phyloP scores from a whole-genome alignment of 1,139 yeast genomes.

The Arxiozyma slooffiae region DNA sequence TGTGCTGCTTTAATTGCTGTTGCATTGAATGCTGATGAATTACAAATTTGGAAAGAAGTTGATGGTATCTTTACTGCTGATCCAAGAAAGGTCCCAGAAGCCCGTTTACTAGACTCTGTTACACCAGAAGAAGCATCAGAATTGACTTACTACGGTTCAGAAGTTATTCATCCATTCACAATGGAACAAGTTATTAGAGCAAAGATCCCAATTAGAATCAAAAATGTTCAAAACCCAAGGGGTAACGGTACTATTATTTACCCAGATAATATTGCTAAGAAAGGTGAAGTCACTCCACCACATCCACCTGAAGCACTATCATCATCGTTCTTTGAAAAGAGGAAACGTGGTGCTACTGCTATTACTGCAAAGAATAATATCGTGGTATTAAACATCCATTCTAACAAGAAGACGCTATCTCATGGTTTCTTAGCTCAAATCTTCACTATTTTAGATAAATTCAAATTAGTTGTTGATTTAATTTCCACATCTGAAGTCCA shows the following conservation, averaged over 20 bases:
- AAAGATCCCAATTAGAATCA: slow-evolving; percentile 89
- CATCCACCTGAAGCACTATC: slow-evolving; percentile 77
- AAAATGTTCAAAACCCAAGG: slow-evolving; percentile 83
- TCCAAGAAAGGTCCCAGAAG: slow-evolving; percentile 88
- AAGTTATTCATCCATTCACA: slow-evolving; percentile 96
- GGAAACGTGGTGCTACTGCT: slow-evolving; percentile 83
- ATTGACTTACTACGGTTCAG: slow-evolving; percentile 92
- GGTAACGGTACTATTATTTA: slow-evolving; percentile 90
- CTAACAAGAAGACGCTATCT: slow-evolving; percentile 82
- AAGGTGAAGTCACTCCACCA: slow-evolving; percentile 86
- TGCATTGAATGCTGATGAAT: slow-evolving; percentile 81
- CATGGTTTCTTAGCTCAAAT: slow-evolving; percentile 93
- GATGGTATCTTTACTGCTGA: slow-evolving; percentile 98
- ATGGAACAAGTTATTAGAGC: slow-evolving; percentile 98
- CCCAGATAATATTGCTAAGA: slow-evolving; percentile 77
- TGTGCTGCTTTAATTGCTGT: slow-evolving; percentile 97
- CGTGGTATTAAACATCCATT: slow-evolving; percentile 84
- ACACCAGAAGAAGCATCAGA: slow-evolving; percentile 99
- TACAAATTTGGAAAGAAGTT: slow-evolving; percentile 97
- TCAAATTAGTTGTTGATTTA: slow-evolving; percentile 82
- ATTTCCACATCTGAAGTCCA: slow-evolving; percentile 96
- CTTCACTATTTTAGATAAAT: slow-evolving; percentile 75
- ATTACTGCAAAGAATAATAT: slow-evolving; percentile 91
- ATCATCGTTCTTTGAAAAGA: slow-evolving; percentile 37
- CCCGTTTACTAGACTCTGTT: slow-evolving; percentile 73